These are phyloP conservation scores for Cladosporium cucumerinum DNA, from an alignment of 2,329 filamentous ascomycete genomes.

Conservation along the genomic window DNA sequence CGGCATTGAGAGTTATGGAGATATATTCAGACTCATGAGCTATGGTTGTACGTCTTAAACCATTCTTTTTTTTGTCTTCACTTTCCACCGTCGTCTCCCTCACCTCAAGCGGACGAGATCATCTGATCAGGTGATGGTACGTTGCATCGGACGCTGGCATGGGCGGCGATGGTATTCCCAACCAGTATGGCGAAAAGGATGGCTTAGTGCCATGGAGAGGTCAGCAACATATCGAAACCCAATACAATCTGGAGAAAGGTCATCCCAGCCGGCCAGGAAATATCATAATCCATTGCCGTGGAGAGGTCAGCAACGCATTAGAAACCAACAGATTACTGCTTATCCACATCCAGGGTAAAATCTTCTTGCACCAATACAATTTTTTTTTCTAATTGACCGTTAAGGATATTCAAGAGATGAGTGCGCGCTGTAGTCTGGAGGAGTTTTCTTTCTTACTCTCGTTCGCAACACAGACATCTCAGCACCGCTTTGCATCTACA, in stretches of 20 bases:
- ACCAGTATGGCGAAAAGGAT: not conserved
- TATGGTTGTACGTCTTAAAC: not conserved
- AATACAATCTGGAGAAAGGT: not conserved
- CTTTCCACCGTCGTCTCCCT: not conserved
- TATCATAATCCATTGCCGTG: not conserved
- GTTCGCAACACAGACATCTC: not conserved
- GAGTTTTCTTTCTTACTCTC: not conserved
- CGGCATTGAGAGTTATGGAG: not conserved
- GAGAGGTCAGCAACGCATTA: not conserved
- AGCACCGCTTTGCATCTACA: not conserved
- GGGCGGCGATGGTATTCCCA: not conserved
- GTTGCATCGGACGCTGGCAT: not conserved
- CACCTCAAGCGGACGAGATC: not conserved
- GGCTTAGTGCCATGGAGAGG: not conserved
- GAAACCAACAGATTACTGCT: not conserved
- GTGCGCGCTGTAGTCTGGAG: not conserved
- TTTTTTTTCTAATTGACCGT: not conserved
- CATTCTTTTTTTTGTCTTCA: not conserved
- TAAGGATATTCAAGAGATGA: not conserved
- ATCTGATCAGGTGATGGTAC: not conserved
- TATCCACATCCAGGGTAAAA: not conserved
- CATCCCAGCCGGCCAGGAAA: not conserved
- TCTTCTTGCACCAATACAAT: not conserved
- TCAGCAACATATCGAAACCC: not conserved
- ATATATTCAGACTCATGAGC: not conserved